Percentiles rank a stretch among this genome's conserved stretches.
Evolutionary conservation across 495 filamentous ascomycete species (phyloP).

Genomic region (Diplogelasinospora grovesii): DNA sequence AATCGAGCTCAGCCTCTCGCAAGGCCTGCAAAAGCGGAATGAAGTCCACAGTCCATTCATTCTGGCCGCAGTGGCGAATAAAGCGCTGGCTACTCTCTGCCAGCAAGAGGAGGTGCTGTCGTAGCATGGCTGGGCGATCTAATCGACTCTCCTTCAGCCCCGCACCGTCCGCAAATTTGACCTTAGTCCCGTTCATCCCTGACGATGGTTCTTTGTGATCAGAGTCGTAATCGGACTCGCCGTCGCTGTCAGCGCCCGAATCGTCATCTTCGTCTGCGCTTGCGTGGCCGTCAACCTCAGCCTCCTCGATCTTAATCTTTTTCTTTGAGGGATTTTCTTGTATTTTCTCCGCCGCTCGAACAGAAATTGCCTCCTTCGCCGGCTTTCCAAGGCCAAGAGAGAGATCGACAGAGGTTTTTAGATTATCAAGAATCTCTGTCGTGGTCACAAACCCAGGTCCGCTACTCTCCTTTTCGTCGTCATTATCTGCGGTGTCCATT

Average conservation of each 20-base stretch:
- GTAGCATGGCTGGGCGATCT: slow-evolving; percentile 54
- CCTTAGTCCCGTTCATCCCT: slow-evolving; percentile 22
- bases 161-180: slow-evolving; percentile 25
- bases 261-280: slow-evolving; percentile 35
- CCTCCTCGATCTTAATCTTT: slow-evolving; percentile 35
- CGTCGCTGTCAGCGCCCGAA: slow-evolving; percentile 31
- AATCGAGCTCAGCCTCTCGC: slow-evolving; percentile 68
- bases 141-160: slow-evolving; percentile 33
- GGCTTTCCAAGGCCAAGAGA: slow-evolving; percentile 44
- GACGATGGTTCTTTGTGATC: slow-evolving; percentile 18
- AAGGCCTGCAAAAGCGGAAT: slow-evolving; percentile 58
- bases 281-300: slow-evolving; percentile 23
- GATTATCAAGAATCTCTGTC: slow-evolving; percentile 38
- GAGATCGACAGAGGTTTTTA: slow-evolving; percentile 31
- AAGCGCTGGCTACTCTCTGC: slow-evolving; percentile 65
- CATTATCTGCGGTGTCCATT: slow-evolving; percentile 50
- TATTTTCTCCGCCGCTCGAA: slow-evolving; percentile 35
- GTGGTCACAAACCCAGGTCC: slow-evolving; percentile 32
- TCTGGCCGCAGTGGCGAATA: slow-evolving; percentile 52
- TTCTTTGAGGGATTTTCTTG: slow-evolving; percentile 33
- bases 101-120: slow-evolving; percentile 68
- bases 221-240: slow-evolving; percentile 27
- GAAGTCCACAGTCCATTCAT: slow-evolving; percentile 77
- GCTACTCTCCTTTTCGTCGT: slow-evolving; percentile 16
- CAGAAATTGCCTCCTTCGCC: slow-evolving; percentile 30